A percentile compares a stretch with the other conserved stretches of the same genome.
These are phyloP conservation scores for Prosopis cineraria DNA, from an alignment of 306 rosid genomes.

Conservation along the genomic window DNA sequence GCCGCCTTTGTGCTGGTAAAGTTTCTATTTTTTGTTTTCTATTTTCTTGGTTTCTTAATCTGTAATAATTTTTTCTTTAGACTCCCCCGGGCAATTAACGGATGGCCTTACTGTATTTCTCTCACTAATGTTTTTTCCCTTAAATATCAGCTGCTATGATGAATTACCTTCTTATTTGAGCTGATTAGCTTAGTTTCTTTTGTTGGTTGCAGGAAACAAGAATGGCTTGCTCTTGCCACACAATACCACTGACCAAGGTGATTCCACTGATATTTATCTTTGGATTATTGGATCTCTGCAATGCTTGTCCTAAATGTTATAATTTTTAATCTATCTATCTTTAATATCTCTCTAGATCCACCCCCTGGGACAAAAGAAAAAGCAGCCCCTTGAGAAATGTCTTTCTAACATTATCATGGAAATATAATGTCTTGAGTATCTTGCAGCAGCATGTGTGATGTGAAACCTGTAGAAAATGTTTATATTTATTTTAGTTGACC, in stretches of 20 bases:
- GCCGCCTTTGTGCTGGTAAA: slow-evolving; percentile 94
- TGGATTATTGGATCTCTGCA: background rate
- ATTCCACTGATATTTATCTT: slow-evolving; percentile 6
- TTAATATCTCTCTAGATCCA: background rate
- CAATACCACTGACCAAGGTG: slow-evolving; percentile 93
- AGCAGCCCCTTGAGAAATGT: background rate
- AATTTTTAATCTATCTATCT: background rate
- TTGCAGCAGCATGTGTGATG: background rate
- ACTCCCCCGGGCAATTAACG: background rate
- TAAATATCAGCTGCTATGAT: background rate
- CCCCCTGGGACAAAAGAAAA: too few relatives aligned
- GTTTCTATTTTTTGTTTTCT: background rate
- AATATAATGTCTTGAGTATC: background rate
- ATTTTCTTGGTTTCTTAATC: background rate
- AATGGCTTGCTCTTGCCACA: slow-evolving; percentile 97
- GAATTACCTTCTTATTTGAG: background rate
- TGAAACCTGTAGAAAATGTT: too few relatives aligned
- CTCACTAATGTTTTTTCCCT: background rate
- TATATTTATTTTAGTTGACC: background rate
- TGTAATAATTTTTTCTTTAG: background rate
- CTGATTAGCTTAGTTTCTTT: background rate
- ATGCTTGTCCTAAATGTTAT: background rate
- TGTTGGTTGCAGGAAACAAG: slow-evolving; percentile 69
- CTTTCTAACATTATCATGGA: too few relatives aligned
- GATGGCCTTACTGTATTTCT: slow-evolving; percentile 9